Base-by-base conservation (phyloP, 2,329 filamentous ascomycete species). In the Hypoxylon sp. region DNA sequence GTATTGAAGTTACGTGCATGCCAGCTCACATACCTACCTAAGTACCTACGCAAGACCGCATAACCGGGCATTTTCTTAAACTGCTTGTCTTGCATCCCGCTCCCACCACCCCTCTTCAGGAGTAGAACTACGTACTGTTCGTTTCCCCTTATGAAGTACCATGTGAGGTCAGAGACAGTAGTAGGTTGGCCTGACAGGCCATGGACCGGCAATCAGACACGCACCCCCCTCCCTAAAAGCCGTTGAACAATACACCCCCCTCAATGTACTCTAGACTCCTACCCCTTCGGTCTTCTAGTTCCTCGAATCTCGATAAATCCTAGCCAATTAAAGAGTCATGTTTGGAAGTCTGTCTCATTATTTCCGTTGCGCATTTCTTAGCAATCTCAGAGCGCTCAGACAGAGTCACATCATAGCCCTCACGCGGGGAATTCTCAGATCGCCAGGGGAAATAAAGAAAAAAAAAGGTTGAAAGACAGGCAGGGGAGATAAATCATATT, bases 341-440 rank as follows among this genome's bases (percentile, higher is more conserved):
- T 59, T 71, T 64, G 60, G 63, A 70, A 70, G 64, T 58, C 55
- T 75, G 74, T 75, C 74, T 76, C 74, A 74, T 72, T 71, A 70
- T 68, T 71, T 68, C 67, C 65, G 69, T 70, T 71, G 73, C 70
- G 73, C 73, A 76, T 72, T 71, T 74, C 66, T 67, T 61, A 68
- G 67, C 70, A 73, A 70, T 70, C 71, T 70, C 62, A 70, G 54
- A 59, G 61, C 71, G 68, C 66, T 69, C 66, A 69, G 71, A 69
- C 71, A 71, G 53, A 53, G 66, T 69, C 69, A 68, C 66, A 70
- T 71, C 72, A 69, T 70, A 61, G 57, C 42, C 67, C 55, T 72
- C 64, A 37, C 53, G 71, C 74, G 74, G 74, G 74, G 74, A 76
- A 68, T 75, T 76, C 70, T 63, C 52, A 72, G 71, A 76, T 76